Evolutionary conservation across 2,329 filamentous ascomycete genomes (phyloP).

Genomic region (Shiraia sp.): DNA sequence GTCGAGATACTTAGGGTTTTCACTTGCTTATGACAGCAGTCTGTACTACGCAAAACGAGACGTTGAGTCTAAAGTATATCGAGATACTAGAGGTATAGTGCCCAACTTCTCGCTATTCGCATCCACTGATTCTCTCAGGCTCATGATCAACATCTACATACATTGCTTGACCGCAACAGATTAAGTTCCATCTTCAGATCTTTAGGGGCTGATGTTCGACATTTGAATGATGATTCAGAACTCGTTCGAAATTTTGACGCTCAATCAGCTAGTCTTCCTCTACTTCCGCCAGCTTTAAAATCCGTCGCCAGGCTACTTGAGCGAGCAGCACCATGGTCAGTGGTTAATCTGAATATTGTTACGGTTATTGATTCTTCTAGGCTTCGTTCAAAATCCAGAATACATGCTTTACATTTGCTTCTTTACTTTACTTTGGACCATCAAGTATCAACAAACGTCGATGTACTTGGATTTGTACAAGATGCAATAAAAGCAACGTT

Average conservation of each 20-base stretch:
- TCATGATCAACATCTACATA: constrained; percentile 32
- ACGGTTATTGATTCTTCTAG: constrained; percentile 18
- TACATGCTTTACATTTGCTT: constrained; percentile 29
- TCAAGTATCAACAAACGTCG: constrained; percentile 26
- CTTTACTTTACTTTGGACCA: constrained; percentile 38
- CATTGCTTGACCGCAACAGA: constrained; percentile 43
- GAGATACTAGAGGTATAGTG: constrained; percentile 31
- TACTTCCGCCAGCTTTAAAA: constrained; percentile 26
- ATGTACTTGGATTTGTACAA: constrained; percentile 28
- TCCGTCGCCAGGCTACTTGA: constrained; percentile 28
- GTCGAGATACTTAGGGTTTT: not conserved
- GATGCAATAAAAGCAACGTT: constrained; percentile 38
- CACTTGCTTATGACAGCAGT: constrained; percentile 28
- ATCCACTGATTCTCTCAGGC: constrained; percentile 13
- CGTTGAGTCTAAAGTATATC: constrained; percentile 43
- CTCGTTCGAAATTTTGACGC: constrained; percentile 10
- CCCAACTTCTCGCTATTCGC: not conserved
- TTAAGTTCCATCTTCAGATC: constrained; percentile 59
- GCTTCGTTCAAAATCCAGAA: constrained; percentile 23
- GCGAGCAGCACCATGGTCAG: constrained; percentile 31
- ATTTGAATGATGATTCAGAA: constrained; percentile 3
- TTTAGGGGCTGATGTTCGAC: constrained; percentile 55
- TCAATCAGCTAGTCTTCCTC: constrained; percentile 10
- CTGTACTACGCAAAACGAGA: constrained; percentile 34
- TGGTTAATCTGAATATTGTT: not conserved